phyloP scores from a whole-genome alignment of 2,329 filamentous ascomycete genomes.

The Colletotrichum sp. region DNA sequence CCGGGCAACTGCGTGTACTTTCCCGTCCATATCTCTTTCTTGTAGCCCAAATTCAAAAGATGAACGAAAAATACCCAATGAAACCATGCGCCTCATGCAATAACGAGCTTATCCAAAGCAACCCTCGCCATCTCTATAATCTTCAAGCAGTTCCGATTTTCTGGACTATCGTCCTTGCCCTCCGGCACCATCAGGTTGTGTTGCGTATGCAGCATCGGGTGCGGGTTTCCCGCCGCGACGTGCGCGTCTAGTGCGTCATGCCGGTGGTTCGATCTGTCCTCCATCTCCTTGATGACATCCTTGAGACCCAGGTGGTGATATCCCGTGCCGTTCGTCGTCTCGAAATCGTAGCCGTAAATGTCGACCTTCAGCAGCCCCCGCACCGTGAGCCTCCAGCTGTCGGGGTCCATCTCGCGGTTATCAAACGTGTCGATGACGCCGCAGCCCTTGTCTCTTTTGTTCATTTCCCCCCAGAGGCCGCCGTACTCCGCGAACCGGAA shows the following conservation, averaged over 20 bases:
- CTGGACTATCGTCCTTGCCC: slow-evolving; percentile 38
- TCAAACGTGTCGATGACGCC: slow-evolving; percentile 36
- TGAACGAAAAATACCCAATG: neutral
- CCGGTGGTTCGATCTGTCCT: slow-evolving; percentile 51
- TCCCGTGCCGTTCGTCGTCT: slow-evolving; percentile 2
- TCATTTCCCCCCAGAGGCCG: slow-evolving; percentile 50
- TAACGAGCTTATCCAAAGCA: slow-evolving; percentile 59
- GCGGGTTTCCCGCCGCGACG: slow-evolving; percentile 40
- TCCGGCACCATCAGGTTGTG: slow-evolving; percentile 30
- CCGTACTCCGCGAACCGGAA: slow-evolving; percentile 54
- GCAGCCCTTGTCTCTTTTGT: slow-evolving; percentile 28
- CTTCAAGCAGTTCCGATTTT: slow-evolving; percentile 49
- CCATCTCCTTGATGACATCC: slow-evolving; percentile 59
- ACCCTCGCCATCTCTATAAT: slow-evolving; percentile 60
- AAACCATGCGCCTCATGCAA: slow-evolving; percentile 42
- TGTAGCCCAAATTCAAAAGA: neutral
- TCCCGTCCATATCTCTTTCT: neutral
- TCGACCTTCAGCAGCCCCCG: slow-evolving; percentile 61
- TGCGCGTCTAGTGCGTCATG: slow-evolving; percentile 56
- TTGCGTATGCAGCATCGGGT: slow-evolving; percentile 29
- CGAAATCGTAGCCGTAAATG: slow-evolving; percentile 55
- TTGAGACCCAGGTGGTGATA: slow-evolving; percentile 52
- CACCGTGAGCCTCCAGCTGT: slow-evolving; percentile 58
- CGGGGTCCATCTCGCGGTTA: slow-evolving; percentile 52
- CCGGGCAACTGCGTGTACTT: neutral